Evolutionary conservation across 1,139 yeast genomes (phyloP).

Genomic region (Yamadazyma aaseri): DNA sequence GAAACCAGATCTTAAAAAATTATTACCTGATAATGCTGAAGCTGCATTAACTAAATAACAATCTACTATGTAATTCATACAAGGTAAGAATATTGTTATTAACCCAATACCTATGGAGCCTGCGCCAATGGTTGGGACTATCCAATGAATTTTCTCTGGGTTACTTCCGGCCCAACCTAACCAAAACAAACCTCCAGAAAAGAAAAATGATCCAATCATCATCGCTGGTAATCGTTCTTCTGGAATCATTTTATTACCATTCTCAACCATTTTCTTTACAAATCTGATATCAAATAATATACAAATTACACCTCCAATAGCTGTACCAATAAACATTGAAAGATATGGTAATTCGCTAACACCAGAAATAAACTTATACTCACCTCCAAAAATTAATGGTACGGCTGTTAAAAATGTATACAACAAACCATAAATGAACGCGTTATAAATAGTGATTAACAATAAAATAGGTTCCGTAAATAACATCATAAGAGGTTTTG

Average conservation of each 20-base stretch:
- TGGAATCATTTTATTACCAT: conserved; percentile 62
- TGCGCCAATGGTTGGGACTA: conserved; percentile 74
- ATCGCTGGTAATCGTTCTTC: conserved; percentile 76
- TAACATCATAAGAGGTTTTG: conserved; percentile 69
- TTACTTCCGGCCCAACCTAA: conserved; percentile 80
- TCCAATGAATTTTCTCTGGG: conserved; percentile 67
- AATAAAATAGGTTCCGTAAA: conserved; percentile 69
- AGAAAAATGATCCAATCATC: conserved; percentile 62
- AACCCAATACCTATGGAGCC: conserved; percentile 70
- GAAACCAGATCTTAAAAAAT: conserved; percentile 62
- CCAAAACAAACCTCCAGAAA: conserved; percentile 80
- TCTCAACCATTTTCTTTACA: conserved; percentile 24
- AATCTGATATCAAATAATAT: conserved; percentile 26
- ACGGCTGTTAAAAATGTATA: conserved; percentile 74
- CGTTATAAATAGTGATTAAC: conserved; percentile 66
- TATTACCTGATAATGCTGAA: conserved; percentile 86
- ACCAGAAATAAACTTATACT: conserved; percentile 54
- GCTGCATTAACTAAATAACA: conserved; percentile 77
- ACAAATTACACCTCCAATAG: conserved; percentile 50
- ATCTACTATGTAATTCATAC: conserved; percentile 76
- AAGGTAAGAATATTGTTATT: conserved; percentile 69
- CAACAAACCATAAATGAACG: conserved; percentile 79
- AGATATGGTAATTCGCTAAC: conserved; percentile 61
- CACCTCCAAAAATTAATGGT: conserved; percentile 64
- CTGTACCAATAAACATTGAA: conserved; percentile 57